Base-by-base conservation (phyloP, 2,329 filamentous ascomycete genomes). In the Salinomyces thailandicus region DNA sequence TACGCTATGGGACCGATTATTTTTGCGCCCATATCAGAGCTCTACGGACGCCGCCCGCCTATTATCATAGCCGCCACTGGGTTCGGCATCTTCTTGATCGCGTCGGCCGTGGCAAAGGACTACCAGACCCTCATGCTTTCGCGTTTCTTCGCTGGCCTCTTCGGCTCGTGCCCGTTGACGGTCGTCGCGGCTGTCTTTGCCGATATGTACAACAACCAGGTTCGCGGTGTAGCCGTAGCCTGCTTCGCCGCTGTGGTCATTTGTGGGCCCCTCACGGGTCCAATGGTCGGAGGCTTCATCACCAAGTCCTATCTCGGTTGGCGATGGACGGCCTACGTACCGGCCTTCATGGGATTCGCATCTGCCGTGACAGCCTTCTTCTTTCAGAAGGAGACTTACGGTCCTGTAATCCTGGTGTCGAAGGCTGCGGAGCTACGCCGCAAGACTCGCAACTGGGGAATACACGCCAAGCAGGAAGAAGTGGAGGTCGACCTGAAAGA, bases 391-490 rank as follows among this genome's bases (percentile, higher is more conserved):
- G 73, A 77, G 49, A 71, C 71, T 0, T 77, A 77, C 43, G 67
- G 72, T 1, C 73, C 73, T 0, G 62, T 75, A 1, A 68, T 77
- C 11, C 61, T 77, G 3, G 67, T 77, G 24, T 54, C 60, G 12
- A 77, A 77, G 48, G 72, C 72, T 3, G 54, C 63, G 3, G 69
- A 74, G 41, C 52, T 76, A 2, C 60, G 72, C 19, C 62, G 72
- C 20, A 54, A 68, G 17, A 76, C 72, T 1, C 67, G 66, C 51
- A 76, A 76, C 43, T 76, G 72, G 71, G 72, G 72, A 18, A 75
- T 76, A 34, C 73, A 77, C 47, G 73, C 73, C n/a, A 58, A 58
- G 41, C 58, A 61, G 40, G 58, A 61, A 34, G 58, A 61, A 45
- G 56, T 61, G 15, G 58, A 61, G 40, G 47, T 61, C 39, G 56